phyloP scores from a whole-genome alignment of 2,329 filamentous ascomycete species.

The Epichloe festucae region DNA sequence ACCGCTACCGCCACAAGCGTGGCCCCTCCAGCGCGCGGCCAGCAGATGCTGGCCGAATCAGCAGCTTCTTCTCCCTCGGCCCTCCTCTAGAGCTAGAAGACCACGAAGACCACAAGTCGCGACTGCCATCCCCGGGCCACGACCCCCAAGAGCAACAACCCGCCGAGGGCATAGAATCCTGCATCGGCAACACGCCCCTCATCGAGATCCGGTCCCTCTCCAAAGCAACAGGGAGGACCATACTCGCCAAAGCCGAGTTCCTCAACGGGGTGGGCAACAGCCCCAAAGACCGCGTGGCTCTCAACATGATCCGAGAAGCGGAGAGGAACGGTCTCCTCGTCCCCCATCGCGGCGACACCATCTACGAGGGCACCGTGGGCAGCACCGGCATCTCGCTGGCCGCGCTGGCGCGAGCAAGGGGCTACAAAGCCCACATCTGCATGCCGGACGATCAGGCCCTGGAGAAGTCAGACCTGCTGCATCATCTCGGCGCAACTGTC shows the following conservation, averaged over 20 bases:
- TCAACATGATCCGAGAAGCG: constrained; percentile 75
- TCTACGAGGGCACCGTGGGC: constrained; percentile 95
- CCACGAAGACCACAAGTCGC: constrained; percentile 41
- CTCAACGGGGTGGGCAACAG: constrained; percentile 89
- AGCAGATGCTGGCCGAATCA: constrained; percentile 16
- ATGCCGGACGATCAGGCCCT: constrained; percentile 86
- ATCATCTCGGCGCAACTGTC: constrained; percentile 83
- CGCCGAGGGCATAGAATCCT: constrained; percentile 69
- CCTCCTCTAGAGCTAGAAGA: constrained; percentile 41
- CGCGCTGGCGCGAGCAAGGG: constrained; percentile 75
- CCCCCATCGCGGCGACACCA: constrained; percentile 76
- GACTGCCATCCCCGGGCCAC: not conserved
- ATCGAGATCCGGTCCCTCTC: constrained; percentile 77
- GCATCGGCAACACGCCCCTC: constrained; percentile 87
- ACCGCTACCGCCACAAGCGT: constrained; percentile 41
- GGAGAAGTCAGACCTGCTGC: constrained; percentile 82
- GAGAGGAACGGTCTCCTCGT: constrained; percentile 64
- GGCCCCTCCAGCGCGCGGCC: constrained; percentile 7
- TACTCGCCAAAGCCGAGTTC: constrained; percentile 91
- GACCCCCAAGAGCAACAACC: not conserved
- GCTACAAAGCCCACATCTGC: constrained; percentile 89
- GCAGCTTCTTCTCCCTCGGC: constrained; percentile 33
- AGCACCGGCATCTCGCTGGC: constrained; percentile 94
- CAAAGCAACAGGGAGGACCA: constrained; percentile 73
- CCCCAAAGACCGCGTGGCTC: constrained; percentile 88